Conservation (phyloP, 345 rosid genomes). For the Toxicodendron radicans region DNA sequence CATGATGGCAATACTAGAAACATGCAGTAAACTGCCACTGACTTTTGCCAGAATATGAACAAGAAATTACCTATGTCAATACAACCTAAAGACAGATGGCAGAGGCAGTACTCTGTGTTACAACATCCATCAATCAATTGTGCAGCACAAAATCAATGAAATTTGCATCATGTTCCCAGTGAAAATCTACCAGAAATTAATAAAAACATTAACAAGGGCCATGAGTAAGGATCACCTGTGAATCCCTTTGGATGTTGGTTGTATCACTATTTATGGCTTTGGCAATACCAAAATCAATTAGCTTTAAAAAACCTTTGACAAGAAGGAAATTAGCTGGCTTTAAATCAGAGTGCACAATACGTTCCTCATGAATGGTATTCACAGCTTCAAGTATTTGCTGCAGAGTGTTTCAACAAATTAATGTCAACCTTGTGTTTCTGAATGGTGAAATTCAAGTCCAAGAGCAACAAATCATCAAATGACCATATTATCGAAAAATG, state of each 20-base stretch:
- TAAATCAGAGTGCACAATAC: slow-evolving; percentile 95
- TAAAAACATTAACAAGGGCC: not conserved
- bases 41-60: not conserved
- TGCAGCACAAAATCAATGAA: not conserved
- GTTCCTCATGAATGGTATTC: slow-evolving; percentile 93
- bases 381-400: slow-evolving; percentile 99
- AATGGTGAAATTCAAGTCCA: not conserved
- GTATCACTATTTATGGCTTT: slow-evolving; percentile 96
- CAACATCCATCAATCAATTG: slow-evolving; percentile 2
- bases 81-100: slow-evolving; percentile 10
- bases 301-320: slow-evolving; percentile 87
- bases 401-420: slow-evolving; percentile 29
- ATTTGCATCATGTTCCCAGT: not conserved
- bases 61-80: not conserved
- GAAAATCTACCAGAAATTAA: not conserved
- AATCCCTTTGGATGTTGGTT: slow-evolving; percentile 94
- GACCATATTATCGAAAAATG: not conserved
- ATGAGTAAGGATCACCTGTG: slow-evolving; percentile 58
- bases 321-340: slow-evolving; percentile 99
- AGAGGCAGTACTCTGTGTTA: not conserved
- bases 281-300: slow-evolving; percentile 98
- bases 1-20: not conserved
- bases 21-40: not conserved
- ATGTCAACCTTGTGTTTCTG: slow-evolving; percentile 23
- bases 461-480: not conserved